phyloP scores from a whole-genome alignment of 331 rosid species.

The Cydonia oblonga region DNA sequence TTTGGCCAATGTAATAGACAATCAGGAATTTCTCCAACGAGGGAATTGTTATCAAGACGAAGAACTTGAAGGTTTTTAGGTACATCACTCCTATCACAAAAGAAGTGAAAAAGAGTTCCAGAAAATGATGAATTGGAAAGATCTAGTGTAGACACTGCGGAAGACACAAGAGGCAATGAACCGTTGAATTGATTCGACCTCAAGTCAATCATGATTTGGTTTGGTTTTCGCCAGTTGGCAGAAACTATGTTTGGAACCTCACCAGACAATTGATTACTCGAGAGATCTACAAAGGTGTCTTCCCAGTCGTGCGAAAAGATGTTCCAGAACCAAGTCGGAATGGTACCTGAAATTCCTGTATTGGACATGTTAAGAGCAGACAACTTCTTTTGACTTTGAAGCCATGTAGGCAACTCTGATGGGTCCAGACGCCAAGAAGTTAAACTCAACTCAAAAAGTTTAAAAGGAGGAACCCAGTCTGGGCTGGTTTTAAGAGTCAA shows the following conservation, averaged over 20 bases:
- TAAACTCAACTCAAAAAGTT: rapidly evolving
- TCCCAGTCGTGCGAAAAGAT: rapidly evolving
- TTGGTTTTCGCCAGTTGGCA: neutral
- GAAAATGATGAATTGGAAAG: neutral
- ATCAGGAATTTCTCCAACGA: neutral
- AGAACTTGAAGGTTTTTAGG: neutral
- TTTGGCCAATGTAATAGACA: neutral
- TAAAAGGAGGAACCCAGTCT: neutral
- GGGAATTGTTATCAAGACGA: neutral
- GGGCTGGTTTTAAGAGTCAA: neutral
- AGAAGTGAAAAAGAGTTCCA: neutral
- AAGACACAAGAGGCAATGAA: neutral
- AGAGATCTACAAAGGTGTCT: neutral
- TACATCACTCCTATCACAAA: neutral
- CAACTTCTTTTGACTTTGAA: neutral
- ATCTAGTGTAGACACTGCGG: rapidly evolving
- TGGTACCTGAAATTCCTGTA: neutral
- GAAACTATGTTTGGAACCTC: neutral
- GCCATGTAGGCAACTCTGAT: neutral
- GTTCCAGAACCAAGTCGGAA: neutral
- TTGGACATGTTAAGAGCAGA: rapidly evolving
- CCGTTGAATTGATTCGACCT: neutral
- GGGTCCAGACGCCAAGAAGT: neutral
- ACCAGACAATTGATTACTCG: rapidly evolving
- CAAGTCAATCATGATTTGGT: rapidly evolving